Base-by-base conservation (phyloP, 2,329 filamentous ascomycete species). In the Penicillium sp. region DNA sequence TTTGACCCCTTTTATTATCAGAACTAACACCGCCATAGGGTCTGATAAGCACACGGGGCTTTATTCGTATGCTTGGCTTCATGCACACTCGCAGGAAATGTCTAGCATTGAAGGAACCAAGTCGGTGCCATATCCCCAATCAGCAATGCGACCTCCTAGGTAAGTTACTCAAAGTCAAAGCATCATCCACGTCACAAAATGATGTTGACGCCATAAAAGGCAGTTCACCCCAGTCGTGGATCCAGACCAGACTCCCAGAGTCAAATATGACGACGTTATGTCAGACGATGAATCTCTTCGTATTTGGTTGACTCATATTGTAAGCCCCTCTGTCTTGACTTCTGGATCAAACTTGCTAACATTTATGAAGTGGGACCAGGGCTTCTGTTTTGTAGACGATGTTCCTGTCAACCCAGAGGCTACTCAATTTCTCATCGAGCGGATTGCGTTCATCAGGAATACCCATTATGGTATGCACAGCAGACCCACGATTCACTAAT, bases 371-470 rank as follows among this genome's bases (percentile, higher is more conserved):
- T 83, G 84, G 58, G 73, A 77, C 59, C 85, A 83, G 61, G 93
- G 93, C 3, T 91, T 96, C 71, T 90, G 84, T 66, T 93, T 93
- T 69, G 85, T 97, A 17, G 82, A 86, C 48, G 79, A 81, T 43
- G 88, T 88, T 15, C 91, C 91, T 13, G 78, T 86, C 1, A 82
- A 82, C 6, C 89, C 91, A 0, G 81, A 87, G 62, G 83, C 87
- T 6, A 97, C 93, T 0, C 76, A 93, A 73, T 72, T 78, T n/a
- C 80, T 97, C 1, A 80, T 97, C 2, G 84, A 90, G 69, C 85
- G 86, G 54, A 95, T 99, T 62, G 86, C 91, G 0, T 93, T 93
- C 62, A 93, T 97, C 67, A 86, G 93, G 19, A 82, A 88, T 60
- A 99, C 94, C 0, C 94, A 97, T 72, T 99, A 97, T 74, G 93